phyloP scores from a whole-genome alignment of 176 grass and related monocot genomes.

The Raddia guianensis region DNA sequence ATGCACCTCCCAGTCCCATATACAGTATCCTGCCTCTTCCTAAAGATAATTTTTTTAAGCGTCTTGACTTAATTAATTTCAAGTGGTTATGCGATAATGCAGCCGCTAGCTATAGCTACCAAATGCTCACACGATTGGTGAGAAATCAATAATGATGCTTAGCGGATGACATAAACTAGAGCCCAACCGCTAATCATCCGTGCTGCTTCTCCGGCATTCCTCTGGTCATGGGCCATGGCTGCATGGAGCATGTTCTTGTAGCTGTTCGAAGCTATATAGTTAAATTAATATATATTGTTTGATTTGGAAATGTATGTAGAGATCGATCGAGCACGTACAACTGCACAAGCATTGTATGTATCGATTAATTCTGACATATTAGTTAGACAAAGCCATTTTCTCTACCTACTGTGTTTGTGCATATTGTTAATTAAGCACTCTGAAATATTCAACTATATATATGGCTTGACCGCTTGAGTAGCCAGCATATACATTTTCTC shows the following conservation, averaged over 20 bases:
- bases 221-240: constrained; percentile 41
- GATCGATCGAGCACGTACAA: no score
- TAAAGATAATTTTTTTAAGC: constrained; percentile 12
- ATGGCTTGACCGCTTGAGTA: background rate
- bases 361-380: background rate
- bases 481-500: background rate
- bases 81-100: constrained; percentile 49
- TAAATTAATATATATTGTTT: background rate
- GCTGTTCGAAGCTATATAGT: constrained; percentile 24
- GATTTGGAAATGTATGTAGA: constrained; percentile 10
- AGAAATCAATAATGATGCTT: constrained; percentile 46
- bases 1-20: background rate
- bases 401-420: background rate
- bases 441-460: background rate
- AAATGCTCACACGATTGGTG: constrained; percentile 39
- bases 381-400: background rate
- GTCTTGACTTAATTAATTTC: constrained; percentile 20
- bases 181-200: constrained; percentile 52
- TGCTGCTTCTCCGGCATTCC: constrained; percentile 37
- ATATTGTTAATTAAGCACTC: background rate
- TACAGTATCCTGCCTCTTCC: background rate
- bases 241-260: constrained; percentile 50
- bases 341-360: background rate
- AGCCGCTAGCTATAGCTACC: constrained; percentile 15
- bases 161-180: constrained; percentile 42